Percentiles rank a stretch among this genome's conserved stretches.
Evolutionary conservation across 305 asterid genomes (phyloP).

Genomic region (Solanum hybrid): DNA sequence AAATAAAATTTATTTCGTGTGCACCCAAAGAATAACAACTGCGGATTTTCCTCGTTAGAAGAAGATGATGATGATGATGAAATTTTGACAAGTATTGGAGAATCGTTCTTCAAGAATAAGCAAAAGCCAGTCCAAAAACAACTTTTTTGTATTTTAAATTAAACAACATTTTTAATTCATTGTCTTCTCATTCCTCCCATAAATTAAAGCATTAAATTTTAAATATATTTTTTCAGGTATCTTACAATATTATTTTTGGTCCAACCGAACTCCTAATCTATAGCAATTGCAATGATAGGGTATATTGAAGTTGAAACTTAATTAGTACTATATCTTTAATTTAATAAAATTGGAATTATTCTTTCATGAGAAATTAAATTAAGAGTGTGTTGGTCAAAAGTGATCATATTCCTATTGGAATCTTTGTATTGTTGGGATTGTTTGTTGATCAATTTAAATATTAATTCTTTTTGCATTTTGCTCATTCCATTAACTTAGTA

Average conservation of each 20-base stretch:
- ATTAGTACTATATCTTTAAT: background rate
- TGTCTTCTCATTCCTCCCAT: background rate
- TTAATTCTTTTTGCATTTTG: constrained; percentile 3
- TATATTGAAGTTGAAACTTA: background rate
- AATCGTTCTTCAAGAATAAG: background rate
- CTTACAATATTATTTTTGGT: background rate
- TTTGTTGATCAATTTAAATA: constrained; percentile 2
- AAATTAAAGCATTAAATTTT: background rate
- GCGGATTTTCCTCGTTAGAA: fast-evolving
- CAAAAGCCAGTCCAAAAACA: background rate
- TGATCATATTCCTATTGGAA: constrained; percentile 5
- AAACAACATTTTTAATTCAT: background rate
- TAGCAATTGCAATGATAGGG: constrained; percentile 5
- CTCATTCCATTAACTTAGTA: constrained; percentile 5
- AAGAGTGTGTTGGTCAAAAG: constrained; percentile 6
- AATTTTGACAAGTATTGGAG: background rate
- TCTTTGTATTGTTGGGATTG: background rate
- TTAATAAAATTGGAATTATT: background rate
- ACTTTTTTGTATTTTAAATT: background rate
- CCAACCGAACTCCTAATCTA: background rate
- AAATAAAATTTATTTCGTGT: background rate
- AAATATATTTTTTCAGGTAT: background rate
- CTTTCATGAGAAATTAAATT: background rate
- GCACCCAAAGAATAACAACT: background rate
- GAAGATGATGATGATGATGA: background rate